Conservation (phyloP, 2,329 filamentous ascomycete genomes). For the Botrytis hyacinthi region DNA sequence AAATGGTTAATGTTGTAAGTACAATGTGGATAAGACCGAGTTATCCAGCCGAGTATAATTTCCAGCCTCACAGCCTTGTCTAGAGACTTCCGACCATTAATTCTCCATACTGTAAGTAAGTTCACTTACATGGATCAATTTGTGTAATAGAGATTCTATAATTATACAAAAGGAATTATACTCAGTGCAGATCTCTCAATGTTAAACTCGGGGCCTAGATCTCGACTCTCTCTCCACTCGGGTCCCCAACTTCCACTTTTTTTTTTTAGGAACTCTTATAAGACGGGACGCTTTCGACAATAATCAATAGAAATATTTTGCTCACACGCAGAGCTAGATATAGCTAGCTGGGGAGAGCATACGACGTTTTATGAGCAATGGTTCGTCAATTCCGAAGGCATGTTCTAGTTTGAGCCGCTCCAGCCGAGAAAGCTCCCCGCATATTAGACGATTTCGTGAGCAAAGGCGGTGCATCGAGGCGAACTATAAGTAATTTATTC, state of each 20-base stretch:
- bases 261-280: not conserved
- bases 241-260: not conserved
- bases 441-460: not conserved
- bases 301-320: not conserved
- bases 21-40: not conserved
- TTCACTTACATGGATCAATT: not conserved
- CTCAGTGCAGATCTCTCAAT: not conserved
- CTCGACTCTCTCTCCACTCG: not conserved
- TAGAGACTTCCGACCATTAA: not conserved
- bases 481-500: not conserved
- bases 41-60: not conserved
- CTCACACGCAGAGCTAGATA: not conserved
- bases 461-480: not conserved
- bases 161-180: not conserved
- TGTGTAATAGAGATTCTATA: not conserved
- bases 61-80: not conserved
- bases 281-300: not conserved
- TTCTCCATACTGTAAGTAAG: not conserved
- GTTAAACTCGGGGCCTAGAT: not conserved
- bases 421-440: not conserved
- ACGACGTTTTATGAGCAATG: not conserved
- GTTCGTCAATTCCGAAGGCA: not conserved
- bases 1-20: not conserved
- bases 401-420: not conserved
- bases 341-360: not conserved